Percentiles rank a stretch among this genome's conserved stretches.
Conservation (phyloP, 768 basidiomycete species). For the Brasilioporus rufonigricans region DNA sequence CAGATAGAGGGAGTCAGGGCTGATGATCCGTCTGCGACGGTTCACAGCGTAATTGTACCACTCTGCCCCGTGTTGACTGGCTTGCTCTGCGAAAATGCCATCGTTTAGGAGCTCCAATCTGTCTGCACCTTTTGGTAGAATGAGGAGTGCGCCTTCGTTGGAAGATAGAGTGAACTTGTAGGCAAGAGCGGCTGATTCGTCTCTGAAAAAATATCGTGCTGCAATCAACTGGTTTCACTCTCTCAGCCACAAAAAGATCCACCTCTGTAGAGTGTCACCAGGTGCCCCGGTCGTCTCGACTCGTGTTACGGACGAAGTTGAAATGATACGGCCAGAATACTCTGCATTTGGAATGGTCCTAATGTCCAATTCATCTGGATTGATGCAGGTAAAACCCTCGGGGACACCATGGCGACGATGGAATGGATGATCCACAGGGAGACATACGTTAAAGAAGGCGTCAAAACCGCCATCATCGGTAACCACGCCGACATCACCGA, state of each 20-base stretch:
- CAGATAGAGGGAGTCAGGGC: neutral
- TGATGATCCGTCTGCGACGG: neutral
- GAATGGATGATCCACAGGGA: slow-evolving; percentile 29
- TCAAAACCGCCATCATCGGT: slow-evolving; percentile 30
- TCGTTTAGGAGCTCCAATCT: neutral
- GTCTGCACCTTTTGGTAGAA: neutral
- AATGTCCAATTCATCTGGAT: slow-evolving; percentile 5
- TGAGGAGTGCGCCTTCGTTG: neutral
- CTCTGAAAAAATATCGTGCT: neutral
- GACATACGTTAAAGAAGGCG: slow-evolving; percentile 37
- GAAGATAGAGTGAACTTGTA: neutral
- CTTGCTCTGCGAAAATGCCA: neutral
- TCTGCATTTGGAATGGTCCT: slow-evolving; percentile 9
- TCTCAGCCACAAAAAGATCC: neutral
- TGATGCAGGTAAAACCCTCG: slow-evolving; percentile 23
- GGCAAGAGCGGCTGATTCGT: neutral
- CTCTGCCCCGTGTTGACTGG: neutral
- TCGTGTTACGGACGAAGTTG: slow-evolving; percentile 7
- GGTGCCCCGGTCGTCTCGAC: neutral
- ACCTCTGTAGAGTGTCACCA: neutral
- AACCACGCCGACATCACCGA: neutral
- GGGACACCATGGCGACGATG: slow-evolving; percentile 22
- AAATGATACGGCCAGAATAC: slow-evolving; percentile 12
- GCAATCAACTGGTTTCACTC: neutral
- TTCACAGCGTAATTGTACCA: neutral